Percentiles rank a stretch among this genome's conserved stretches.
Conservation (phyloP, 352 stramenopile species). For the Pythium periplocum region DNA sequence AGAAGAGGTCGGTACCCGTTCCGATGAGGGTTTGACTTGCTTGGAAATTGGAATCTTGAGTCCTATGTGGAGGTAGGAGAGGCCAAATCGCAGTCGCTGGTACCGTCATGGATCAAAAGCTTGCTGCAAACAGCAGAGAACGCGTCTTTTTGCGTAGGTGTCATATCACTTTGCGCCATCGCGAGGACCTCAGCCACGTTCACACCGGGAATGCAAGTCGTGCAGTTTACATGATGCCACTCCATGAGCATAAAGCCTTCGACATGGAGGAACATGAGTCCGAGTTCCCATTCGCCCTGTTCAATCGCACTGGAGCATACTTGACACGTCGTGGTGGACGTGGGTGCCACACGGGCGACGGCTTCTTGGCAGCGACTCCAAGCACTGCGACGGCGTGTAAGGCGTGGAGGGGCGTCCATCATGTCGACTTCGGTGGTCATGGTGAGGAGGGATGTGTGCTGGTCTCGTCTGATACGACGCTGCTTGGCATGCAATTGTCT, state of each 20-base stretch:
- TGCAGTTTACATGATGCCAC: conserved; percentile 75
- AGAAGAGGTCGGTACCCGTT: too few relatives aligned
- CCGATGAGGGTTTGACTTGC: too few relatives aligned
- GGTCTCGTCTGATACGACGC: too few relatives aligned
- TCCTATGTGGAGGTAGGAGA: too few relatives aligned
- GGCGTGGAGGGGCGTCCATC: conserved; percentile 34
- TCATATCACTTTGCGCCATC: conserved; percentile 65
- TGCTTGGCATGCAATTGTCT: too few relatives aligned
- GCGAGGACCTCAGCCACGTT: conserved; percentile 47
- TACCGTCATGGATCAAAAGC: too few relatives aligned
- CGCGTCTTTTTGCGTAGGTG: conserved; percentile 36
- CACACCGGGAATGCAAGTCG: conserved; percentile 38
- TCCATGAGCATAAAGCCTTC: conserved; percentile 87
- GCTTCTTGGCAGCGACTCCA: conserved; percentile 80
- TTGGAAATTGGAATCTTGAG: too few relatives aligned
- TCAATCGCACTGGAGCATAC: conserved; percentile 56
- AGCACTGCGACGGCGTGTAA: conserved; percentile 45
- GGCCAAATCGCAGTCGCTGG: too few relatives aligned
- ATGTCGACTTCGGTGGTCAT: conserved; percentile 22
- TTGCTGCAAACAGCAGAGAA: conserved; percentile 23
- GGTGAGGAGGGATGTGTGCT: neutral
- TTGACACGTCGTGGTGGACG: conserved; percentile 73
- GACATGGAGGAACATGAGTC: conserved; percentile 83
- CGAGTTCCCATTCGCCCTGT: conserved; percentile 65
- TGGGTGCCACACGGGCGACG: conserved; percentile 66